Percentiles rank a stretch among this genome's conserved stretches.
Conservation (phyloP, 345 rosid species). For the Hypericum androsaemum region DNA sequence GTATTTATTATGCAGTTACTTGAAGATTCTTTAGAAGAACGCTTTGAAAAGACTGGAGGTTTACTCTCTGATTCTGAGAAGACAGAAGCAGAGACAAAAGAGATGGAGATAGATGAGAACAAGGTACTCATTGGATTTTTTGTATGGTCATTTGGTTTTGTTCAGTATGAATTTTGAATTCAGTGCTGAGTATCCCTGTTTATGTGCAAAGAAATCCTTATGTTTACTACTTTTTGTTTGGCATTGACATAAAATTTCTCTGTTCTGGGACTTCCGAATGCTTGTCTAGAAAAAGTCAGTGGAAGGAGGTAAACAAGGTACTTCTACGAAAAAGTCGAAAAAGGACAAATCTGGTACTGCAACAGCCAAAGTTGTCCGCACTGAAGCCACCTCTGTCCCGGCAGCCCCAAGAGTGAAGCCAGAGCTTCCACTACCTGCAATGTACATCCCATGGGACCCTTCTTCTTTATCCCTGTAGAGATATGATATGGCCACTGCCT, state of each 20-base stretch:
- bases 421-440: slow-evolving; percentile 83
- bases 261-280: neutral
- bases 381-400: slow-evolving; percentile 43
- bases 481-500: neutral
- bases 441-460: slow-evolving; percentile 41
- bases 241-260: neutral
- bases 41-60: slow-evolving; percentile 67
- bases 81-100: slow-evolving; percentile 73
- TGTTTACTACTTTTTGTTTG: neutral
- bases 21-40: slow-evolving; percentile 86
- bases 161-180: neutral
- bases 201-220: too few species aligned
- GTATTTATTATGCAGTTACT: slow-evolving; percentile 46
- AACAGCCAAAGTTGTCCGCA: slow-evolving; percentile 55
- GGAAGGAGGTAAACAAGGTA: slow-evolving; percentile 85
- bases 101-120: slow-evolving; percentile 67
- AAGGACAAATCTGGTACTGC: slow-evolving; percentile 72
- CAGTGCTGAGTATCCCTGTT: too few species aligned
- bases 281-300: slow-evolving; percentile 56
- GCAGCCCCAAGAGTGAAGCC: slow-evolving; percentile 72
- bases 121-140: slow-evolving; percentile 40
- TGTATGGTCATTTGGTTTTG: neutral
- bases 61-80: slow-evolving; percentile 75
- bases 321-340: slow-evolving; percentile 70
- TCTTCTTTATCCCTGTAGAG: slow-evolving; percentile 5